phyloP scores from a whole-genome alignment of 257 asterid genomes.

The Plantago major region DNA sequence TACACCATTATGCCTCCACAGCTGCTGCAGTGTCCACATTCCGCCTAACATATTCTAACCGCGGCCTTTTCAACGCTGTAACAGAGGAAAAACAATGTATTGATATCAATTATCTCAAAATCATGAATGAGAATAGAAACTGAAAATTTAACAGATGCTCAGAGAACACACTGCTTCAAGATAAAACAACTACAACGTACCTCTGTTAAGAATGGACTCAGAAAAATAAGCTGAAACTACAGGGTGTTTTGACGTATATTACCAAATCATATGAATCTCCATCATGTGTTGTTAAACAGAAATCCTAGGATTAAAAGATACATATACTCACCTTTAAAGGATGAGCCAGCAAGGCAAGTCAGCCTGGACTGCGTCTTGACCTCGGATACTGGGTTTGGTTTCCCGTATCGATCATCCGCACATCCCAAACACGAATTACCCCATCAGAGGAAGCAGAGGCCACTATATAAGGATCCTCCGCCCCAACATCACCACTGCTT shows the following conservation, averaged over 20 bases:
- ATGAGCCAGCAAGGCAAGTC: slow-evolving; percentile 96
- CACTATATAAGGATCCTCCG: slow-evolving; percentile 56
- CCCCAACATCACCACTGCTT: slow-evolving; percentile 32
- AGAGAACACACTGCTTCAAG: background rate
- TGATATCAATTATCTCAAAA: too few species aligned
- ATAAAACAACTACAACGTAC: too few species aligned
- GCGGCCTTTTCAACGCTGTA: slow-evolving; percentile 40
- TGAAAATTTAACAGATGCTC: background rate
- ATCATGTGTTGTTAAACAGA: too few species aligned
- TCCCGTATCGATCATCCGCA: slow-evolving; percentile 54
- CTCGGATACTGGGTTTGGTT: slow-evolving; percentile 59
- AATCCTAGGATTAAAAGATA: background rate
- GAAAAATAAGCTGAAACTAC: too few species aligned
- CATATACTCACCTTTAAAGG: slow-evolving; percentile 59
- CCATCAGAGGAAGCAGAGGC: slow-evolving; percentile 99
- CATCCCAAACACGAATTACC: slow-evolving; percentile 85
- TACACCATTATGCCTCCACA: slow-evolving; percentile 23
- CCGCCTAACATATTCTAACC: slow-evolving; percentile 21
- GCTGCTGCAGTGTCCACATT: slow-evolving; percentile 22
- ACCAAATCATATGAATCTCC: too few species aligned
- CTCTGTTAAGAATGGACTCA: background rate
- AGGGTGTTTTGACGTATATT: too few species aligned
- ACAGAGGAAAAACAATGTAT: slow-evolving; percentile 8
- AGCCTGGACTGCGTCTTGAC: slow-evolving; percentile 82
- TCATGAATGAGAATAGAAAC: background rate